Conservation (phyloP, 73 alveolate genomes). For the Paramecium biaurelia region DNA sequence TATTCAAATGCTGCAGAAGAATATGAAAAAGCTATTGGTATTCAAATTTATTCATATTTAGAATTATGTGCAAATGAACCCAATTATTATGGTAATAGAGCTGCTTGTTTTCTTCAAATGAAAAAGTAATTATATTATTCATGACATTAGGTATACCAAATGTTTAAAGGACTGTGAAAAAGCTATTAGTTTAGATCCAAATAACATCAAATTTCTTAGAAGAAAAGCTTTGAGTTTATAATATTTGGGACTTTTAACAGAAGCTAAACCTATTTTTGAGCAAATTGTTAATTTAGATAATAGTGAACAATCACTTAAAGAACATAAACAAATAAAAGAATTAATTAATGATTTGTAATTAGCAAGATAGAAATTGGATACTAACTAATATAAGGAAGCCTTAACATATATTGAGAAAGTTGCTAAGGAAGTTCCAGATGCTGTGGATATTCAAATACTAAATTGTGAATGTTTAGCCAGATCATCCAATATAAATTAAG, state of each 20-base stretch:
- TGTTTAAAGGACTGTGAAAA: conserved; percentile 87
- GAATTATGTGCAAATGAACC: conserved; percentile 77
- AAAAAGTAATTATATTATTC: conserved; percentile 56
- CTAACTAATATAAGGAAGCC: neutral
- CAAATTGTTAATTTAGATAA: conserved; percentile 57
- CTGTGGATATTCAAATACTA: neutral
- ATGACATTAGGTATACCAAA: conserved; percentile 59
- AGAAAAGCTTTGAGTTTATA: conserved; percentile 76
- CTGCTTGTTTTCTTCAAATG: conserved; percentile 81
- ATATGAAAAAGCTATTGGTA: conserved; percentile 86
- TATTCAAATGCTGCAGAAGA: conserved; percentile 83
- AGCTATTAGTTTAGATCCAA: conserved; percentile 84
- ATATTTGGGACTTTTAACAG: conserved; percentile 75
- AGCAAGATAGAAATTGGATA: neutral
- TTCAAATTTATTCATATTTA: neutral
- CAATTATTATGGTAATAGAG: conserved; percentile 86
- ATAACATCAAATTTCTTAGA: conserved; percentile 79
- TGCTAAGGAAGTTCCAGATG: neutral
- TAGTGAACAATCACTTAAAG: conserved; percentile 54
- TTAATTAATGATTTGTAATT: neutral
- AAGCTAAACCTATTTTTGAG: conserved; percentile 68
- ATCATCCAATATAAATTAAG: conserved; percentile 7
- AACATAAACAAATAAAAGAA: conserved; percentile 34
- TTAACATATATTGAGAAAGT: neutral
- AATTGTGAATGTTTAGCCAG: neutral